Base-by-base conservation (phyloP, 1,139 yeast genomes). In the Yamadazyma sp. region DNA sequence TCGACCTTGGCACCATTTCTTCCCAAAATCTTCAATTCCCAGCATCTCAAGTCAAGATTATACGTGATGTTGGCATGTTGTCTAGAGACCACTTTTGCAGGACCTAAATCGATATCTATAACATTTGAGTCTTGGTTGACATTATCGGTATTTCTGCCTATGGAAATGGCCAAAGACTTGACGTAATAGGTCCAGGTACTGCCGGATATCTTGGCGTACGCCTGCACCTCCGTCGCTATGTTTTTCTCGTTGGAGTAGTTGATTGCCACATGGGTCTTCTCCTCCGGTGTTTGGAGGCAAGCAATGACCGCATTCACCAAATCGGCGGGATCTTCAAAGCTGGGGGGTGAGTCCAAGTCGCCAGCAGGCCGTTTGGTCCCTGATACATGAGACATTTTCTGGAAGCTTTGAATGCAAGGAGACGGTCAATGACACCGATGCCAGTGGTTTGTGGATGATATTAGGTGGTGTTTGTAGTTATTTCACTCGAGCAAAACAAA, bases 191-290 rank as follows among this genome's bases (percentile, higher is more conserved):
- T 91, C 98, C 98, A 92, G 53, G 79, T 81, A 31, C 75, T 72
- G n/a, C 98, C 98, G 0, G 97, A 91, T 37, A 91, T 83, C 59
- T 91, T 91, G 31, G 97, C 98, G 59, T 91, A 92, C 0, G 98
- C 98, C 63, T 89, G 96, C 15, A 92, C 92, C 58, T 88, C 96
- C 26, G 87, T 77, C 44, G 87, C 91, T 43, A 79, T 69, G 52
- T 86, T 84, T 48, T 79, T 77, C 36, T 83, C 88, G 61, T 92
- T 92, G 49, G 77, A 75, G 50, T 66, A 78, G 26, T 54, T 56
- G 29, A 54, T 54, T n/a, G 75, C 58, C 14, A 78, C 83, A 48
- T 73, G 70, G 9, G 83, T 77, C 20, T 62, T 65, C 25, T 75
- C 76, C 34, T 68, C 74, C 6, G 83, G 82, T 2, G 63, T 57